phyloP scores from a whole-genome alignment of 805 yeast species.

The Tanozyma kutaoensis region DNA sequence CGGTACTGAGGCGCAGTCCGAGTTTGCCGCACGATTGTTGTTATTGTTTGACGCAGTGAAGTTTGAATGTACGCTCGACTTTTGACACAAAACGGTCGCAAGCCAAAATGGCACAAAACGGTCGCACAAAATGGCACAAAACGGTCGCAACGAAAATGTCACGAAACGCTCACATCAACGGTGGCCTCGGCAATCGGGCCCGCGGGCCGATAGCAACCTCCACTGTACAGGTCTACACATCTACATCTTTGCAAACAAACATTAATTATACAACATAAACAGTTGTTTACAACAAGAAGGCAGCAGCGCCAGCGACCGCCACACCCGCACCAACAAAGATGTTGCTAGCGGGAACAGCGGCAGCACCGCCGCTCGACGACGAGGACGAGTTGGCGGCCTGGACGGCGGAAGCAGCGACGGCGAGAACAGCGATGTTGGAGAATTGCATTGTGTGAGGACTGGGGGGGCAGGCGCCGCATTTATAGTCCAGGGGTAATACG shows the following conservation, averaged over 20 bases:
- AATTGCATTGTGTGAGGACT: constrained; percentile 10
- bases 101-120: neutral
- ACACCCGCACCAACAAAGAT: constrained; percentile 7
- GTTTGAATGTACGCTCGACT: too few relatives aligned
- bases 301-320: constrained; percentile 9
- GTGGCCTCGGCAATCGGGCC: too few relatives aligned
- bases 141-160: neutral
- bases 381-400: constrained; percentile 10
- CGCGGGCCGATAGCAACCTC: too few relatives aligned
- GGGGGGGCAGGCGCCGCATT: too few relatives aligned
- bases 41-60: too few relatives aligned
- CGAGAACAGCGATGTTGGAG: constrained; percentile 7
- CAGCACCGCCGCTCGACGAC: constrained; percentile 6
- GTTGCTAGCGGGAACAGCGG: constrained; percentile 4
- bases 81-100: too few relatives aligned
- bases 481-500: too few relatives aligned
- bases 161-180: neutral
- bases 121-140: neutral
- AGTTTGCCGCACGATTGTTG: too few relatives aligned
- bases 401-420: constrained; percentile 9
- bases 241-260: constrained; percentile 1
- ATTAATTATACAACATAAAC: neutral
- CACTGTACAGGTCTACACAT: neutral
- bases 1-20: too few relatives aligned
- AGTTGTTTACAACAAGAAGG: constrained; percentile 6